A percentile compares a stretch with the other conserved stretches of the same genome.
These are phyloP conservation scores for Fusarium poae DNA, from an alignment of 2,329 filamentous ascomycete genomes.

Conservation along the genomic window DNA sequence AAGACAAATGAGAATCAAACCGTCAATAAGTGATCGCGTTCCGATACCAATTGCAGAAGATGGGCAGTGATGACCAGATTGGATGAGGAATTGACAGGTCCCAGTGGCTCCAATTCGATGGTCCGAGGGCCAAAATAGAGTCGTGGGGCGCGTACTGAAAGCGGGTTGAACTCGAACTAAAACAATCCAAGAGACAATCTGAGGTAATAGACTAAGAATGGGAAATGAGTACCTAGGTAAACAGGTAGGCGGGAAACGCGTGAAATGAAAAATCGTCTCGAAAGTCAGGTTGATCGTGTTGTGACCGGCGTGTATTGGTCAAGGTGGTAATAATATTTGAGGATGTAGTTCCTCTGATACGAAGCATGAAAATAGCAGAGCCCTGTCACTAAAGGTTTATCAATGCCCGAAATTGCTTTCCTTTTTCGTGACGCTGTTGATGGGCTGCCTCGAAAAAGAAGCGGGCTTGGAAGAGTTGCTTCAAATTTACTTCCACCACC, in stretches of 20 bases:
- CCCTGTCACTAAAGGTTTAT: slow-evolving; percentile 21
- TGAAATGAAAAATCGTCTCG: slow-evolving; percentile 20
- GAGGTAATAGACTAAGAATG: slow-evolving; percentile 27
- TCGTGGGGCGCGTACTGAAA: slow-evolving; percentile 42
- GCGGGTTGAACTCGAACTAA: slow-evolving; percentile 34
- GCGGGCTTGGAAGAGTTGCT: slow-evolving; percentile 34
- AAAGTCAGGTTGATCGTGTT: slow-evolving; percentile 12
- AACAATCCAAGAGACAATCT: slow-evolving; percentile 24
- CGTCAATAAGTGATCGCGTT: slow-evolving; percentile 13
- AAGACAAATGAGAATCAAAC: slow-evolving; percentile 10
- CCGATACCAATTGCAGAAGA: slow-evolving; percentile 27
- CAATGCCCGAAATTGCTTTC: slow-evolving; percentile 27
- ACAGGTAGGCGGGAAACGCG: slow-evolving; percentile 26
- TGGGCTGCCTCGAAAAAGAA: slow-evolving; percentile 42
- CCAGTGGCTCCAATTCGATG: slow-evolving; percentile 38
- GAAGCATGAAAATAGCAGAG: slow-evolving; percentile 11
- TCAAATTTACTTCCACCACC: slow-evolving; percentile 37
- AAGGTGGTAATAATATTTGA: slow-evolving; percentile 2
- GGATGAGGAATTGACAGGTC: slow-evolving; percentile 33
- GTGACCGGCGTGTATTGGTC: slow-evolving; percentile 31
- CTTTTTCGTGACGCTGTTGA: slow-evolving; percentile 34
- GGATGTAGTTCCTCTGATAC: slow-evolving; percentile 12
- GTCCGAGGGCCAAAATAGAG: slow-evolving; percentile 42
- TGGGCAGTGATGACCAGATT: slow-evolving; percentile 20
- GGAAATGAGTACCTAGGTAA: slow-evolving; percentile 32